These are phyloP conservation scores for Trichophaea hybrida DNA, from an alignment of 2,329 filamentous ascomycete species.

Conservation along the genomic window DNA sequence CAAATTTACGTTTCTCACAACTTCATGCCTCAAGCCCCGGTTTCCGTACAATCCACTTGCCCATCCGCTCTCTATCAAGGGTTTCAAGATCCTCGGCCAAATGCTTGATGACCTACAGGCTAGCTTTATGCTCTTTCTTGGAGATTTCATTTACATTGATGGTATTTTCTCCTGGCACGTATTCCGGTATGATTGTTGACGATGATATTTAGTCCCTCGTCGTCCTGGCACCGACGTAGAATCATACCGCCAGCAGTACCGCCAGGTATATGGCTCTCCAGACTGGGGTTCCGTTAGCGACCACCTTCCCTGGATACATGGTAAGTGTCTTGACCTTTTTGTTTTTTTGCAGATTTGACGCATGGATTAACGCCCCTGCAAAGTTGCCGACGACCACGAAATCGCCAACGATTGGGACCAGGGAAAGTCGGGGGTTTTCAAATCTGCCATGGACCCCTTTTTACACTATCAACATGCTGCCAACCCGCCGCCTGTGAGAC, in stretches of 20 bases:
- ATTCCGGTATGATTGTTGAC: too few relatives aligned
- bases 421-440: slow-evolving; percentile 67
- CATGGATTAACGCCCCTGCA: too few relatives aligned
- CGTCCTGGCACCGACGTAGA: not conserved
- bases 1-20: slow-evolving; percentile 78
- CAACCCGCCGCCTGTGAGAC: slow-evolving; percentile 57
- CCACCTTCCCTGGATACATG: slow-evolving; percentile 87
- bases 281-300: slow-evolving; percentile 67
- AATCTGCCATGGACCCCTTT: slow-evolving; percentile 69
- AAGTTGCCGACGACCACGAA: slow-evolving; percentile 85
- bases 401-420: slow-evolving; percentile 86
- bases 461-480: slow-evolving; percentile 68
- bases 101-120: slow-evolving; percentile 56
- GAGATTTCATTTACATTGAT: slow-evolving; percentile 83
- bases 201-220: not conserved
- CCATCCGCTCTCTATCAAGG: slow-evolving; percentile 68
- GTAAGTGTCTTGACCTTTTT: too few relatives aligned
- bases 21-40: slow-evolving; percentile 80
- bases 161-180: slow-evolving; percentile 35
- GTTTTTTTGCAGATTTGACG: too few relatives aligned
- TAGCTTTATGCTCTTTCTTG: slow-evolving; percentile 68
- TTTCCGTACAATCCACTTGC: slow-evolving; percentile 80
- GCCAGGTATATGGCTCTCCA: slow-evolving; percentile 87
- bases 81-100: slow-evolving; percentile 61
- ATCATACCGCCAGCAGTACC: slow-evolving; percentile 40